Conservation (phyloP, 2,329 filamentous ascomycete genomes). For the Alternaria sp. region DNA sequence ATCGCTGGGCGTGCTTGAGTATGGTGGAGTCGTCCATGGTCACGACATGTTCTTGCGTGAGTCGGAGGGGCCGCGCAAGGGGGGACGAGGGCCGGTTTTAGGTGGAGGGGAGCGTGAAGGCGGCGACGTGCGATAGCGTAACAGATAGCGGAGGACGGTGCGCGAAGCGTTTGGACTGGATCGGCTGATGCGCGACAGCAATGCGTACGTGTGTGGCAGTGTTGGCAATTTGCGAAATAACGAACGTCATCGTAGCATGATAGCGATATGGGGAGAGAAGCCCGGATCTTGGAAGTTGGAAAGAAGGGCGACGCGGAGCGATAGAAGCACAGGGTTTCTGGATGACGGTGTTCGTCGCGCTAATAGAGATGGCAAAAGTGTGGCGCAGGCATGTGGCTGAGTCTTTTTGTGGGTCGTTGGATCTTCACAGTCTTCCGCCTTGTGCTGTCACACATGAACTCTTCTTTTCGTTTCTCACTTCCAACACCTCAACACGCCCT, state of each 20-base stretch:
- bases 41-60: constrained; percentile 25
- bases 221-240: not conserved
- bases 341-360: not conserved
- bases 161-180: constrained; percentile 30
- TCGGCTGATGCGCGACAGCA: not conserved
- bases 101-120: not conserved
- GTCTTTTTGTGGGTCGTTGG: too few relatives aligned
- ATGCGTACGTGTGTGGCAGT: not conserved
- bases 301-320: not conserved
- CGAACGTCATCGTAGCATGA: not conserved
- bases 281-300: not conserved
- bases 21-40: constrained; percentile 37
- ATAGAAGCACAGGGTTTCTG: not conserved
- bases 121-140: constrained; percentile 18
- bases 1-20: constrained; percentile 31
- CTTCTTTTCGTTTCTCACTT: too few relatives aligned
- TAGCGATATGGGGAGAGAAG: not conserved
- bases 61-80: constrained; percentile 17
- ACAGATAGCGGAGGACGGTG: constrained; percentile 25
- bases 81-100: not conserved
- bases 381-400: not conserved
- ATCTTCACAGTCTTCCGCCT: too few relatives aligned
- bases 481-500: too few relatives aligned
- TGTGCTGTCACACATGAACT: too few relatives aligned
- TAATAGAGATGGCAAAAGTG: not conserved